phyloP scores from a whole-genome alignment of 1,284 basidiomycete species.

The Ceratobasidium sp. region DNA sequence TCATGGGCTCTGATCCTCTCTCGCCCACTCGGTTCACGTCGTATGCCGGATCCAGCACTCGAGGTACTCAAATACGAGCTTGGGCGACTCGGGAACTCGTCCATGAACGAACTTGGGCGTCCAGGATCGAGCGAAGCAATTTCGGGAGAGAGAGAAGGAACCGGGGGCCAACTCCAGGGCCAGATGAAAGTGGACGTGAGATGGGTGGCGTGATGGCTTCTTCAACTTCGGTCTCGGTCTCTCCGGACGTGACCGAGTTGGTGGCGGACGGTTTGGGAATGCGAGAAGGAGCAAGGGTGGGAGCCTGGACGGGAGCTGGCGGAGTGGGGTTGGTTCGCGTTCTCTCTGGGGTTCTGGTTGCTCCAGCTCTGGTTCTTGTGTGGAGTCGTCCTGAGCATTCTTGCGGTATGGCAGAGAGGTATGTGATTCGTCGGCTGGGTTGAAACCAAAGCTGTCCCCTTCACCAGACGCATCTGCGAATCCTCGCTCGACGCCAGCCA shows the following conservation, averaged over 20 bases:
- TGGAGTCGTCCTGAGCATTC: neutral
- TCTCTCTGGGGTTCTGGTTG: too few species aligned
- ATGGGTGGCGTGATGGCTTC: constrained; percentile 29
- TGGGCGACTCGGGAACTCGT: constrained; percentile 18
- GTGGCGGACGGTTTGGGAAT: constrained; percentile 2
- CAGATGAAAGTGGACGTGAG: neutral
- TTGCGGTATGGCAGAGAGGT: constrained; percentile 19
- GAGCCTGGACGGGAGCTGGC: too few species aligned
- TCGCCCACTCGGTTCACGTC: constrained; percentile 37
- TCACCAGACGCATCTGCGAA: constrained; percentile 40
- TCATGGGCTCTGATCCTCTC: constrained; percentile 65
- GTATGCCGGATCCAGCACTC: neutral
- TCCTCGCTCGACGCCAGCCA: constrained; percentile 46
- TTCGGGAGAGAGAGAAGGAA: neutral
- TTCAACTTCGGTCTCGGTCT: constrained; percentile 37
- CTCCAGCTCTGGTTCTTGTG: neutral
- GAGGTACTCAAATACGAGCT: constrained; percentile 23
- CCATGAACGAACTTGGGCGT: constrained; percentile 12
- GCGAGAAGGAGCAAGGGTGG: neutral
- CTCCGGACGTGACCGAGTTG: constrained; percentile 31
- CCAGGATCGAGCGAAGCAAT: constrained; percentile 17
- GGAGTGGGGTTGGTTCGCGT: too few species aligned
- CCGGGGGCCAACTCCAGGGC: constrained; percentile 1
- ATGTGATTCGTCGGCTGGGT: constrained; percentile 30
- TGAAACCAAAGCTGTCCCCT: constrained; percentile 15